These are phyloP conservation scores for Boletellus sp. DNA, from an alignment of 1,284 basidiomycete species.

Conservation along the genomic window DNA sequence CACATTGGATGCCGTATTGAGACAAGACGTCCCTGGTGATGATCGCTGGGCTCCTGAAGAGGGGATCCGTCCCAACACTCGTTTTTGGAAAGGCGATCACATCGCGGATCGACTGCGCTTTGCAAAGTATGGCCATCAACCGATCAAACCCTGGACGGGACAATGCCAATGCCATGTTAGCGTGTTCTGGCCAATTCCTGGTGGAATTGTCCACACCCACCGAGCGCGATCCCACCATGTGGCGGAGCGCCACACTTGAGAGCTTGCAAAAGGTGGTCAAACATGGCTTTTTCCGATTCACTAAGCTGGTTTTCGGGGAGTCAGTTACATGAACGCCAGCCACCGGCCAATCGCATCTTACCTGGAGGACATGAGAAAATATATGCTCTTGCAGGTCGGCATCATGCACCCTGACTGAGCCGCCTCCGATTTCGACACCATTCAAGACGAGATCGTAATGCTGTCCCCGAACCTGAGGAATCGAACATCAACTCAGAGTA, in stretches of 20 bases:
- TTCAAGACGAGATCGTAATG: conserved; percentile 98
- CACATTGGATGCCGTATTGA: conserved; percentile 58
- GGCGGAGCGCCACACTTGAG: conserved; percentile 88
- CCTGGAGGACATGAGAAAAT: conserved; percentile 76
- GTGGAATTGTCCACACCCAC: conserved; percentile 39
- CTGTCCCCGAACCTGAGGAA: conserved; percentile 77
- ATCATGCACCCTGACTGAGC: conserved; percentile 91
- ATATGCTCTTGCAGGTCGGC: conserved; percentile 81
- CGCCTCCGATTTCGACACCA: conserved; percentile 91
- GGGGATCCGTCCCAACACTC: conserved; percentile 76
- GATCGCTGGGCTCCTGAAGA: conserved; percentile 83
- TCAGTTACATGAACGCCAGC: conserved; percentile 3
- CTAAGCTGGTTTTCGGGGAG: conserved; percentile 52
- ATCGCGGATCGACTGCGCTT: conserved; percentile 82
- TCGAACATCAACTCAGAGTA: conserved; percentile 5
- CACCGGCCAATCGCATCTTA: conserved; percentile 33
- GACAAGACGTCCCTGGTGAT: conserved; percentile 52
- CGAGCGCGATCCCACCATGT: conserved; percentile 92
- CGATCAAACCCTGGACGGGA: conserved; percentile 78
- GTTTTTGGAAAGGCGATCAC: conserved; percentile 97
- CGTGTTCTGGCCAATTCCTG: conserved; percentile 5
- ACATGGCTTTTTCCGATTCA: conserved; percentile 69
- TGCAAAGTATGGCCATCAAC: conserved; percentile 86
- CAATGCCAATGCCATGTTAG: conserved; percentile 11
- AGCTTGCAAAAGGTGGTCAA: conserved; percentile 83